Percentiles rank a stretch among this genome's conserved stretches.
phyloP scores from a whole-genome alignment of 345 rosid species.

The Hibiscus syriacus region DNA sequence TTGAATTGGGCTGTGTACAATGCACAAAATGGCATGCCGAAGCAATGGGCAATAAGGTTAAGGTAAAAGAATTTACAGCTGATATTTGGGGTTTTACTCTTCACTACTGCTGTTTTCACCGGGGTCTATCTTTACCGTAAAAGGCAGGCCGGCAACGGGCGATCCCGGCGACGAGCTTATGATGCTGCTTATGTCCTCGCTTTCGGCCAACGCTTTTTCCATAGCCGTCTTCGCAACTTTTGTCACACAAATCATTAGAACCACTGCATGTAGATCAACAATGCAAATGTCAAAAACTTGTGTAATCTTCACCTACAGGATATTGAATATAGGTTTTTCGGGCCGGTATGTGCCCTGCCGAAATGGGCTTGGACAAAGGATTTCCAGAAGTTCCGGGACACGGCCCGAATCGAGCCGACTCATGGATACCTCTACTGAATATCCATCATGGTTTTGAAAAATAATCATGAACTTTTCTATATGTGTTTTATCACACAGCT shows the following conservation, averaged over 20 bases:
- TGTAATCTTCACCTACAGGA: too few relatives aligned
- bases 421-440: neutral
- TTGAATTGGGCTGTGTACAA: too few relatives aligned
- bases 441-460: neutral
- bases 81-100: constrained; percentile 14
- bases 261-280: constrained; percentile 38
- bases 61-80: constrained; percentile 39
- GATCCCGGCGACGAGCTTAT: constrained; percentile 28
- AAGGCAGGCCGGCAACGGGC: constrained; percentile 44
- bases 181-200: constrained; percentile 42
- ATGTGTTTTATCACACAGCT: neutral
- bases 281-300: too few relatives aligned
- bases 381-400: too few relatives aligned
- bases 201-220: constrained; percentile 85
- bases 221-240: constrained; percentile 75
- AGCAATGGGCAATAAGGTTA: too few relatives aligned
- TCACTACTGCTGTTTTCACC: constrained; percentile 27
- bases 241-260: constrained; percentile 65
- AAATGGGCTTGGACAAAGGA: too few relatives aligned
- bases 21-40: too few relatives aligned
- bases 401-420: too few relatives aligned
- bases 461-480: neutral
- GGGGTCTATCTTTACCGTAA: constrained; percentile 62
- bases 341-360: too few relatives aligned
- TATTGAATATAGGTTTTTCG: too few relatives aligned